Conservation (phyloP, 805 yeast species). For the Geotrichum ghanense region DNA sequence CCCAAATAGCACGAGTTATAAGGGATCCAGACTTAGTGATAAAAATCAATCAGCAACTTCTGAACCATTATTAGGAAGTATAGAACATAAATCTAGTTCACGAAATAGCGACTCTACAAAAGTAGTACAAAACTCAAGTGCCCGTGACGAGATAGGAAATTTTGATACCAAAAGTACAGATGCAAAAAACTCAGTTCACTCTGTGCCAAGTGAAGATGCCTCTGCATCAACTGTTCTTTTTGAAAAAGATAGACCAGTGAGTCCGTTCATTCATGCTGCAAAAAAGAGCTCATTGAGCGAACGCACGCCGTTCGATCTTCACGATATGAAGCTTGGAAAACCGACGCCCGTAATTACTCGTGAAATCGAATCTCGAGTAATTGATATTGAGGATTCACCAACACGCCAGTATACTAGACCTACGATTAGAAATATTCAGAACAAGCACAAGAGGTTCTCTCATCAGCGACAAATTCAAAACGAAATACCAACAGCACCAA, state of each 20-base stretch:
- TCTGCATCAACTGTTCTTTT: not conserved
- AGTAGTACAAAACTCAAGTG: too few relatives aligned
- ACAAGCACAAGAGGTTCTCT: too few relatives aligned
- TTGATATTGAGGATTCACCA: not conserved
- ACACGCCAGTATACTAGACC: not conserved
- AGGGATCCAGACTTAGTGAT: not conserved
- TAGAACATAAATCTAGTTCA: too few relatives aligned
- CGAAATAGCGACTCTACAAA: too few relatives aligned
- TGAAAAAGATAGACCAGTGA: not conserved
- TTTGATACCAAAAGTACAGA: conserved; percentile 1
- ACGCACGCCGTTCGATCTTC: too few relatives aligned
- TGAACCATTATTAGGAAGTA: too few relatives aligned
- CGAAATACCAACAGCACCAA: too few relatives aligned
- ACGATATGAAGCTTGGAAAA: not conserved
- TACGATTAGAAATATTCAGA: not conserved
- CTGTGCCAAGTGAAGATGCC: not conserved
- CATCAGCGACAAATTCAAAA: too few relatives aligned
- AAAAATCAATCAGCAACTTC: not conserved
- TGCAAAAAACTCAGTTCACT: not conserved
- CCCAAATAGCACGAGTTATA: not conserved
- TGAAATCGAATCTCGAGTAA: not conserved
- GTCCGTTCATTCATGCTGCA: not conserved
- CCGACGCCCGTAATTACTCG: not conserved
- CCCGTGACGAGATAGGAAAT: too few relatives aligned
- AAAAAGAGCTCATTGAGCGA: too few relatives aligned